Base-by-base conservation (phyloP, 2,329 filamentous ascomycete genomes). In the Exophiala phaeomuriformis region DNA sequence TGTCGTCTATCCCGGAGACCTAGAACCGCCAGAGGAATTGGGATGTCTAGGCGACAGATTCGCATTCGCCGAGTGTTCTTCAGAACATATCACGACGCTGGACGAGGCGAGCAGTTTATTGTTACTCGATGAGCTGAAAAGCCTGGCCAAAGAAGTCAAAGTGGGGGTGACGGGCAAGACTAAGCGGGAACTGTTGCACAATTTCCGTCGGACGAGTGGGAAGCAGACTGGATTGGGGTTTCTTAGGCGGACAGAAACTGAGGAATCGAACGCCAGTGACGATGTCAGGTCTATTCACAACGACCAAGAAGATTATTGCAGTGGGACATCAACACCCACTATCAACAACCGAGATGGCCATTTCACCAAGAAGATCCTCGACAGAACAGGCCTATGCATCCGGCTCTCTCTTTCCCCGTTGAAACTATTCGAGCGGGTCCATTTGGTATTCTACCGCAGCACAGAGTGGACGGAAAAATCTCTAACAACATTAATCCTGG, bases 391-490 rank as follows among this genome's bases (percentile, higher is more conserved):
- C 0, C 82, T 89, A 9, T 95, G 90, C 60, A 84, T 97, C 56
- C 79, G 91, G 36, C 79, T 98, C 8, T 88, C 88, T 0, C 71
- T 84, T 0, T 71, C 80, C 0, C 78, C 84, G 0, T 79, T 90
- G 58, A 88, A 84, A 64, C 78, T 98, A 0, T 98, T 98, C 64
- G 90, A 96, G 68, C 82, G 93, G 29, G 90, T 97, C 0, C 93
- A 97, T 71, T 74, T 98, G 2, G 90, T 98, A 30, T 98, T 96
- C 68, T 97, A 97, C 68, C 80, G 91, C 54, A 96, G 90, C 6
- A 94, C 89, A 0, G 88, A 95, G 67, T 98, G 93, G 93, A 95
- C 90, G 0, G 91, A 97, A 64, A 97, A 95, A 68, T 96, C 91
- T 1, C 74, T 98, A 9, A 97, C 89, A 1, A 91, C 90, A 0